Percentiles rank a stretch among this genome's conserved stretches.
Conservation (phyloP, 1,284 basidiomycete genomes). For the Papiliotrema laurentii region DNA sequence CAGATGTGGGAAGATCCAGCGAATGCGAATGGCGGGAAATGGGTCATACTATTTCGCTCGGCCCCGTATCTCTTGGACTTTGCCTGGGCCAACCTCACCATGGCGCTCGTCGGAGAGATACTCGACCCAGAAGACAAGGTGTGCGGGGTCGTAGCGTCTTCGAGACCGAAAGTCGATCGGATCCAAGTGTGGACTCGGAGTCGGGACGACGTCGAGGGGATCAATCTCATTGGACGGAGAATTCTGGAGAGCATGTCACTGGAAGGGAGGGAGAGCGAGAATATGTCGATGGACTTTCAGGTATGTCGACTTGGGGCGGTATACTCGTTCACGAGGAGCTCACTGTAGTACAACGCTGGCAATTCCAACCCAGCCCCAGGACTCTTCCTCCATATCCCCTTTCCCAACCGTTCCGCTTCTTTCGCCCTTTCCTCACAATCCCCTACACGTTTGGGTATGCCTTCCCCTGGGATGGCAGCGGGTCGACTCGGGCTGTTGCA, state of each 20-base stretch:
- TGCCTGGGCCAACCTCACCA: slow-evolving; percentile 84
- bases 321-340: not conserved
- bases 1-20: slow-evolving; percentile 96
- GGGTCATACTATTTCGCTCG: slow-evolving; percentile 87
- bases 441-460: slow-evolving; percentile 9
- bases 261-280: slow-evolving; percentile 58
- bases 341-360: slow-evolving; percentile 21
- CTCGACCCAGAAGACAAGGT: slow-evolving; percentile 81
- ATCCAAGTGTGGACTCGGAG: slow-evolving; percentile 83
- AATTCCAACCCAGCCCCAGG: slow-evolving; percentile 21
- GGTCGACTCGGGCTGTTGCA: not conserved
- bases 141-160: slow-evolving; percentile 83
- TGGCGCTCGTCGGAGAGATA: slow-evolving; percentile 86
- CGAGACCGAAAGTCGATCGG: slow-evolving; percentile 79
- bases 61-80: slow-evolving; percentile 71
- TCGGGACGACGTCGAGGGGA: slow-evolving; percentile 72
- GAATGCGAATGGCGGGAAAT: slow-evolving; percentile 87
- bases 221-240: slow-evolving; percentile 73
- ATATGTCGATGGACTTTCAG: slow-evolving; percentile 83
- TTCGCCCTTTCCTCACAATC: slow-evolving; percentile 12
- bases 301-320: slow-evolving; percentile 46
- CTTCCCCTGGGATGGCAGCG: not conserved
- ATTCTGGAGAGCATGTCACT: slow-evolving; percentile 64
- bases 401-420: slow-evolving; percentile 4
- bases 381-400: slow-evolving; percentile 25